Base-by-base conservation (phyloP, 306 rosid genomes). In the Sphenostylis stenocarpa region DNA sequence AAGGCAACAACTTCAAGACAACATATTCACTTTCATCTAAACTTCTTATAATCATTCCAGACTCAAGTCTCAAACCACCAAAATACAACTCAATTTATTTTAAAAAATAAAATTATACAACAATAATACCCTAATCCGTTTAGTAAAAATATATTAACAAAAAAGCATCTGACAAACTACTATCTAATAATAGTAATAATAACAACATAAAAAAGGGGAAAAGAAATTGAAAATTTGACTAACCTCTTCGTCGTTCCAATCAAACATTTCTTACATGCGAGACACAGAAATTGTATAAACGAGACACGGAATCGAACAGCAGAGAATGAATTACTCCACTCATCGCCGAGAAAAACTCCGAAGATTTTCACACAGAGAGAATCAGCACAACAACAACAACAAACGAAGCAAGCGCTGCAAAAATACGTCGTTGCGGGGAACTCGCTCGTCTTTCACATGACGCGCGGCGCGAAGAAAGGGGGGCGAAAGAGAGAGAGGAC, bases 161-260 rank as follows among this genome's bases (percentile, higher is more conserved):
- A 38, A 2, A 38, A 38, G 2, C 43, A 38, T 38, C 13, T 38
- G n/a, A 48, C 44, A 48, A 28, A 31, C 15, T 51, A 33, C 21
- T 12, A 19, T 48, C 52, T 5, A 23, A 15, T 20, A 31, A 55
- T 0, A 15, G 38, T 15, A 7, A 19, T 5, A 9, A 36, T 3
- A 33, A 61, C 17, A 51, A 51, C n/a, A n/a, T n/a, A 56, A 56
- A 26, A 26, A 53, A 10, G 51, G 1, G 19, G 11, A 49, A 21
- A 29, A 23, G 60, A 41, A 33, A n/a, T 13, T 4, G 6, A 2
- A 15, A 53, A 51, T 10, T 5, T 4, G 48, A 58, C 71, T 38
- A 58, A 92, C 97, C 93, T 90, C 97, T 53, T 88, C 56, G 39
- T 67, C 72, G 72, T 67, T 67, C 72, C 72, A 67, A 24, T 67